Evolutionary conservation across 768 basidiomycete genomes (phyloP).

Genomic region (Hericium coralloides): DNA sequence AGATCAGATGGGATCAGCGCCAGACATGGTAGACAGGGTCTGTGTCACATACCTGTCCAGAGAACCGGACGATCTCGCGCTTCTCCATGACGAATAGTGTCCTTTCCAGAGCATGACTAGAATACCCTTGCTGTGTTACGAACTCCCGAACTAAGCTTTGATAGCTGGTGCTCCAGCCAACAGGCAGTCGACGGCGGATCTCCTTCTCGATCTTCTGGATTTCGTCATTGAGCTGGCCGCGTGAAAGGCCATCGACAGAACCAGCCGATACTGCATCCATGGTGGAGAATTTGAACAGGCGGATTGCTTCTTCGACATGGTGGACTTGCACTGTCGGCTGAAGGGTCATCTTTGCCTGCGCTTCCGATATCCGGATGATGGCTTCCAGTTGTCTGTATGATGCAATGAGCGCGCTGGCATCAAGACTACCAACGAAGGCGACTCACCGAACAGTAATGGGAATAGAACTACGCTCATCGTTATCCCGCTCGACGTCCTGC

Average conservation of each 20-base stretch:
- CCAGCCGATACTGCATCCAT: constrained; percentile 99
- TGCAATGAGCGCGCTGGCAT: neutral
- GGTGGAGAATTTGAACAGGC: constrained; percentile 96
- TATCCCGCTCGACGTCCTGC: constrained; percentile 91
- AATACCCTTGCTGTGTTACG: constrained; percentile 86
- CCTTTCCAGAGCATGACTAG: constrained; percentile 83
- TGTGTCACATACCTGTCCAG: constrained; percentile 41
- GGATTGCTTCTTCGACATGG: constrained; percentile 97
- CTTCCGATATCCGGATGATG: constrained; percentile 97
- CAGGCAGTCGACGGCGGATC: constrained; percentile 70
- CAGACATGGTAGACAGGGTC: neutral
- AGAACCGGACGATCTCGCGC: constrained; percentile 89
- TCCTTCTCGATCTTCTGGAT: constrained; percentile 87
- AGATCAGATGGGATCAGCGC: neutral
- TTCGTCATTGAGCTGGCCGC: constrained; percentile 89
- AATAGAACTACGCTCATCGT: constrained; percentile 95
- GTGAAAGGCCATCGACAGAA: constrained; percentile 84
- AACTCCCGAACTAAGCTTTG: constrained; percentile 90
- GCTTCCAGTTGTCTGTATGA: constrained; percentile 83
- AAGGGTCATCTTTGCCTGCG: constrained; percentile 89
- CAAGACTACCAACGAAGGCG: neutral
- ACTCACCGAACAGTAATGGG: constrained; percentile 93
- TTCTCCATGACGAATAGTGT: constrained; percentile 91
- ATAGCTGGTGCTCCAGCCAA: constrained; percentile 97
- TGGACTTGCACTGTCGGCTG: constrained; percentile 79